Evolutionary conservation across 495 filamentous ascomycete genomes (phyloP).

Genomic region (Penicillium daleae): DNA sequence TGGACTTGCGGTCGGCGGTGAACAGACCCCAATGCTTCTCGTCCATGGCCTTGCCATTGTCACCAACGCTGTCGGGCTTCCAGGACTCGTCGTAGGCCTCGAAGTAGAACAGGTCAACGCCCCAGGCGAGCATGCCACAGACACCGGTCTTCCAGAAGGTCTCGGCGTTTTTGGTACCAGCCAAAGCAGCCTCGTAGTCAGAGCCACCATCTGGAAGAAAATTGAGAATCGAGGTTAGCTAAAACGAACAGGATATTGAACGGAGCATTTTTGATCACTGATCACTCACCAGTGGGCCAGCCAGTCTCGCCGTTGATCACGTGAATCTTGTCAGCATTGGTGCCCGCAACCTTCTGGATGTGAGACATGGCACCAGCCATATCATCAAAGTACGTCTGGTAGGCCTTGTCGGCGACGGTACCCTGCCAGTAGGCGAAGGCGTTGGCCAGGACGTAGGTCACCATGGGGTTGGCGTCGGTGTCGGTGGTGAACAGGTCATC

Average conservation of each 20-base stretch:
- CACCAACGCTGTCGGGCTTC: conserved; percentile 72
- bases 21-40: conserved; percentile 83
- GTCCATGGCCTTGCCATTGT: conserved; percentile 66
- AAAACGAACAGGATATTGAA: not conserved
- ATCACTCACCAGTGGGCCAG: conserved; percentile 59
- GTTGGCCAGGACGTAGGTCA: conserved; percentile 73
- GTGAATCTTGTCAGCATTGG: conserved; percentile 56
- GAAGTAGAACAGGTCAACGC: conserved; percentile 79
- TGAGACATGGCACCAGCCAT: conserved; percentile 71
- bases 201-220: conserved; percentile 54
- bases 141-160: conserved; percentile 69
- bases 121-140: conserved; percentile 73
- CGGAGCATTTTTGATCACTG: not conserved
- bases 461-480: conserved; percentile 36
- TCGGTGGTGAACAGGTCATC: conserved; percentile 62
- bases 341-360: conserved; percentile 64
- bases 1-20: conserved; percentile 61
- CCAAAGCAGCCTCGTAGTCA: conserved; percentile 65
- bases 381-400: conserved; percentile 73
- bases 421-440: conserved; percentile 89
- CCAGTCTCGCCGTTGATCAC: conserved; percentile 81
- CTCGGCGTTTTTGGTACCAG: conserved; percentile 61
- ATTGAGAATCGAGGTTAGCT: too few species aligned
- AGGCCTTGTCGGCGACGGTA: conserved; percentile 62
- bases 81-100: conserved; percentile 83